These are phyloP conservation scores for Phytophthora litchii DNA, from an alignment of 352 stramenopile species.

Conservation along the genomic window DNA sequence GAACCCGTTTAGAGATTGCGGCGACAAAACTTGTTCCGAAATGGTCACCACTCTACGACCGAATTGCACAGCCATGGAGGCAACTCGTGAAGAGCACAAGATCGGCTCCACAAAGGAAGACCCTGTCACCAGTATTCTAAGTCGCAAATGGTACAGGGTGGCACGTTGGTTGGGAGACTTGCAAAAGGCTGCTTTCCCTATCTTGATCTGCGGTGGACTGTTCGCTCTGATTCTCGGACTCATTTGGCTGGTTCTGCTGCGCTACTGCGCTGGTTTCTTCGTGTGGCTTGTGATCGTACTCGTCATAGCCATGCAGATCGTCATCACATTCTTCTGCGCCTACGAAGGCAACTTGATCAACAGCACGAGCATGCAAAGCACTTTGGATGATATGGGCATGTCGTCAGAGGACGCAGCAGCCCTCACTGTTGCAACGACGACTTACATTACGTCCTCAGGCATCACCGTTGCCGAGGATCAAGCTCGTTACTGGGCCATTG, in stretches of 20 bases:
- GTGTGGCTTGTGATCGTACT: constrained; percentile 82
- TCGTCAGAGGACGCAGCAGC: constrained; percentile 36
- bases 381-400: constrained; percentile 61
- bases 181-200: constrained; percentile 76
- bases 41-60: constrained; percentile 42
- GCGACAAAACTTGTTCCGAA: constrained; percentile 50
- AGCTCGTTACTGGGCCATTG: constrained; percentile 73
- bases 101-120: constrained; percentile 49
- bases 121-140: constrained; percentile 62
- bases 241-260: constrained; percentile 76
- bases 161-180: constrained; percentile 79
- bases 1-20: constrained; percentile 65
- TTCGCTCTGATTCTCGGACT: constrained; percentile 75
- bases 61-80: constrained; percentile 66
- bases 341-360: constrained; percentile 73
- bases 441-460: constrained; percentile 60
- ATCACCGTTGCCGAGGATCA: constrained; percentile 54
- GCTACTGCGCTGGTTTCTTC: constrained; percentile 78
- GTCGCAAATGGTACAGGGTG: constrained; percentile 73
- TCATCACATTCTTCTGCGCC: constrained; percentile 79
- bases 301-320: constrained; percentile 65
- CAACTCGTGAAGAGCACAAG: constrained; percentile 45
- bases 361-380: constrained; percentile 48
- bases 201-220: constrained; percentile 74
- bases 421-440: constrained; percentile 48